Evolutionary conservation across 768 basidiomycete species (phyloP).

Genomic region (Piloderma croceum): DNA sequence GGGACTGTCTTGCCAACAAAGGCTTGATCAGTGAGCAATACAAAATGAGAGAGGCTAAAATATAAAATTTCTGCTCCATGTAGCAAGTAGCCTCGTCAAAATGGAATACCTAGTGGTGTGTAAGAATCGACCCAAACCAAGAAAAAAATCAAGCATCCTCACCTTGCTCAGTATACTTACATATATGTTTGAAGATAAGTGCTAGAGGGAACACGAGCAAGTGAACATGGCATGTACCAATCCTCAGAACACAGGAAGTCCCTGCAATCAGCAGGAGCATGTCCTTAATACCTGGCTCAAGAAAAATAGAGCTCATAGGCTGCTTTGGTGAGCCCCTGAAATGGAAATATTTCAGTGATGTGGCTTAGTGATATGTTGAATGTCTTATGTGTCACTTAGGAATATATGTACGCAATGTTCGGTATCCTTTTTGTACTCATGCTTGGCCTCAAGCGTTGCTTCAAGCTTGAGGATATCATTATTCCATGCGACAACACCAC

Average conservation of each 20-base stretch:
- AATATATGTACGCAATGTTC: constrained; percentile 88
- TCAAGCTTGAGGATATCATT: constrained; percentile 86
- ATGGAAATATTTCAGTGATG: constrained; percentile 14
- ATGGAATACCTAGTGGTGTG: constrained; percentile 87
- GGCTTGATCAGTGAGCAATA: constrained; percentile 13
- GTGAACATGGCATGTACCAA: no score
- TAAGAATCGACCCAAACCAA: constrained; percentile 12
- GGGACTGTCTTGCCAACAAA: constrained; percentile 66
- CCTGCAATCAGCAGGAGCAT: constrained; percentile 86
- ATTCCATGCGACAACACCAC: constrained; percentile 79
- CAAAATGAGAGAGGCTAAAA: constrained; percentile 1
- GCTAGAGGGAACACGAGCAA: no score
- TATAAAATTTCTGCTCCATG: constrained; percentile 79
- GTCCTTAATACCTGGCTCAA: constrained; percentile 85
- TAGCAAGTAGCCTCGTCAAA: constrained; percentile 78
- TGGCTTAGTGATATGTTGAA: neutral
- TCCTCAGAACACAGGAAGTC: constrained; percentile 82
- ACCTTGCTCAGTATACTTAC: constrained; percentile 90
- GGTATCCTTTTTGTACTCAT: constrained; percentile 84
- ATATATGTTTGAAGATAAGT: no score
- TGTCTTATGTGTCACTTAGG: constrained; percentile 83
- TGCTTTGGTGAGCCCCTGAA: constrained; percentile 58
- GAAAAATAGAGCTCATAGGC: constrained; percentile 88
- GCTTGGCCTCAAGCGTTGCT: constrained; percentile 81
- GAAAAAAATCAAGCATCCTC: constrained; percentile 20